phyloP scores from a whole-genome alignment of 2,329 filamentous ascomycete species.

The Alternaria postmessia region DNA sequence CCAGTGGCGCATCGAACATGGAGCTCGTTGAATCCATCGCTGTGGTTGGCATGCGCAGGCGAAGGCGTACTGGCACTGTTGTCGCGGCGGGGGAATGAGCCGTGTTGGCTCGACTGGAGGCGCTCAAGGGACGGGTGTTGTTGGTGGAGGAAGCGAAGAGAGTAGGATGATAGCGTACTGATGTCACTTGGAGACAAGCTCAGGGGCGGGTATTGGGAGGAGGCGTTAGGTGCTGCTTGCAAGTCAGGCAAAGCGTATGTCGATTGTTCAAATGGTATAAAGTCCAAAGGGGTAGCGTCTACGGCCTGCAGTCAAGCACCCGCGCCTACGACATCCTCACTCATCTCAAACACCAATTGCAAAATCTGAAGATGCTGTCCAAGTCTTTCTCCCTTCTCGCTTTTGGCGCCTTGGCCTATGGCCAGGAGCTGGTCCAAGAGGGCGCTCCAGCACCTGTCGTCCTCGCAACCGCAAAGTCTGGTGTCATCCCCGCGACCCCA shows the following conservation, averaged over 20 bases:
- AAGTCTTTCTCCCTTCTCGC: conserved; percentile 19
- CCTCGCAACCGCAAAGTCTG: conserved; percentile 32
- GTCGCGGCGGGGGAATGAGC: not conserved
- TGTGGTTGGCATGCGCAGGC: not conserved
- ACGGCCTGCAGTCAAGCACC: not conserved
- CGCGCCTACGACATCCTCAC: not conserved
- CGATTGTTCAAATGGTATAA: conserved; percentile 1
- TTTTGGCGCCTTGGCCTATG: conserved; percentile 19
- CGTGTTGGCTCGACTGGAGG: not conserved
- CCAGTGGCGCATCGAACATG: not conserved
- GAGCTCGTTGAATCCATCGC: not conserved
- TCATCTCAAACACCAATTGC: not conserved
- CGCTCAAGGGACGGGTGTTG: not conserved
- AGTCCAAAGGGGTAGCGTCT: not conserved
- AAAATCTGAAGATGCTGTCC: conserved; percentile 4
- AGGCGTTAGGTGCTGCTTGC: not conserved
- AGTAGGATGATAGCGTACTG: not conserved
- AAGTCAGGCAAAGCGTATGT: not conserved
- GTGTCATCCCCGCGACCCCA: conserved; percentile 31
- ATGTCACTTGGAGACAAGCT: not conserved
- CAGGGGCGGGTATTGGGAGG: not conserved
- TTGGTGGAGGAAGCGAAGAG: conserved; percentile 1
- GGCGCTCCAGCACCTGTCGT: conserved; percentile 25
- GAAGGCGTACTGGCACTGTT: conserved; percentile 3
- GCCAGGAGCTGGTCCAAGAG: conserved; percentile 28